Evolutionary conservation across 2,329 filamentous ascomycete species (phyloP).

Genomic region (Hyphodiscus sp.): DNA sequence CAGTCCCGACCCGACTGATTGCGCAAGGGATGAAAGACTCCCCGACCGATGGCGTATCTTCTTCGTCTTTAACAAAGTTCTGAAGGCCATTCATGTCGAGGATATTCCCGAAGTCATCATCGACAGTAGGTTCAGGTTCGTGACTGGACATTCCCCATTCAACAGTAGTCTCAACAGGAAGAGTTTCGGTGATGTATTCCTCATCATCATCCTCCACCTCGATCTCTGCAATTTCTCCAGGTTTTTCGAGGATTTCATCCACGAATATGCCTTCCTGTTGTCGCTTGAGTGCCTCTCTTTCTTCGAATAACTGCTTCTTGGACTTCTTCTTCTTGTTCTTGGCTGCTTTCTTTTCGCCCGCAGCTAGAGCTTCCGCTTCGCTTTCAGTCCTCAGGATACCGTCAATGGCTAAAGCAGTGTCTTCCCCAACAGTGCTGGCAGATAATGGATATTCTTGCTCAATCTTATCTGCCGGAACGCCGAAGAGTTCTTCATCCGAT

Average conservation of each 20-base stretch:
- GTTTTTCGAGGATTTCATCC: constrained; percentile 35
- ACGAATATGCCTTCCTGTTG: constrained; percentile 41
- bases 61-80: constrained; percentile 60
- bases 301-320: constrained; percentile 70
- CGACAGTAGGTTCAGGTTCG: constrained; percentile 55
- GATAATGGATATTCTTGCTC: constrained; percentile 42
- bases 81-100: constrained; percentile 69
- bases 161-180: constrained; percentile 37
- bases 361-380: constrained; percentile 38
- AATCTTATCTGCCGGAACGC: constrained; percentile 49
- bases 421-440: constrained; percentile 35
- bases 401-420: constrained; percentile 44
- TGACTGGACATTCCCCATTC: constrained; percentile 53
- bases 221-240: constrained; percentile 32
- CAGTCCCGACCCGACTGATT: constrained; percentile 44
- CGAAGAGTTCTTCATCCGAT: constrained; percentile 71
- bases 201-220: constrained; percentile 27
- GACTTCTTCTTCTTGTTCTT: constrained; percentile 65
- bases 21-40: constrained; percentile 41
- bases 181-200: constrained; percentile 32
- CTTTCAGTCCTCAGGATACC: constrained; percentile 43
- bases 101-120: constrained; percentile 56
- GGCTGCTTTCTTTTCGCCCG: constrained; percentile 50
- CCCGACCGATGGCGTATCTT: constrained; percentile 53
- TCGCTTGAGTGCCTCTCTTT: constrained; percentile 54